phyloP scores from a whole-genome alignment of 495 filamentous ascomycete species.

The Cercophora scortea region DNA sequence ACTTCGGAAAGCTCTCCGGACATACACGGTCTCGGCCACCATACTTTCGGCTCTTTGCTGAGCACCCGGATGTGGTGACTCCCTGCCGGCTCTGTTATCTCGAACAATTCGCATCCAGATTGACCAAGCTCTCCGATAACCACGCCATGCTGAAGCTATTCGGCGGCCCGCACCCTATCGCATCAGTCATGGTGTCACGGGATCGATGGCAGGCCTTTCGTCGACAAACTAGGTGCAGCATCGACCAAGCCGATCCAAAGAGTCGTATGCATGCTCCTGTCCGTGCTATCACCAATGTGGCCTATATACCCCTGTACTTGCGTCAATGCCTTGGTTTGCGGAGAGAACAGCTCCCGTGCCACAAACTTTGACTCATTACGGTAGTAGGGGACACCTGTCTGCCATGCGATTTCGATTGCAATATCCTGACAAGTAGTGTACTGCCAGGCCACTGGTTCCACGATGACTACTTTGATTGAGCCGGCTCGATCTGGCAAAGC shows the following conservation, averaged over 20 bases:
- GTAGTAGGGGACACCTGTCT: not conserved
- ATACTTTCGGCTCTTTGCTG: too few species aligned
- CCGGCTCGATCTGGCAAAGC: conserved; percentile 13
- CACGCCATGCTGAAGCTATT: too few species aligned
- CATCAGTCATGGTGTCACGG: conserved; percentile 14
- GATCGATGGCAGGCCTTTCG: conserved; percentile 9
- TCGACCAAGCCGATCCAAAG: conserved; percentile 1
- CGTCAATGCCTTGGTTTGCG: conserved; percentile 24
- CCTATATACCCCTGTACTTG: conserved; percentile 23
- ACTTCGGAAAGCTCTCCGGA: too few species aligned
- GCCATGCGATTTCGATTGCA: not conserved
- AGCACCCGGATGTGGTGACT: too few species aligned
- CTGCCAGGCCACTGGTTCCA: not conserved
- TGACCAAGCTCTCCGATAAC: too few species aligned
- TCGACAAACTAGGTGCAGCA: conserved; percentile 8
- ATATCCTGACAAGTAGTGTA: not conserved
- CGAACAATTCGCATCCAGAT: too few species aligned
- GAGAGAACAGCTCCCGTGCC: conserved; percentile 2
- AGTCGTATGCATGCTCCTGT: conserved; percentile 1
- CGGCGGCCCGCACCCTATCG: not conserved
- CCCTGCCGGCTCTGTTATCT: too few species aligned
- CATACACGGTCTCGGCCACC: too few species aligned
- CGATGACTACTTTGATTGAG: conserved; percentile 4
- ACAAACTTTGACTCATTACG: conserved; percentile 13
- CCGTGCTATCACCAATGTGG: conserved; percentile 5